Base-by-base conservation (phyloP, 805 yeast genomes). In the Cyberlindnera nakhonratchasimensis region DNA sequence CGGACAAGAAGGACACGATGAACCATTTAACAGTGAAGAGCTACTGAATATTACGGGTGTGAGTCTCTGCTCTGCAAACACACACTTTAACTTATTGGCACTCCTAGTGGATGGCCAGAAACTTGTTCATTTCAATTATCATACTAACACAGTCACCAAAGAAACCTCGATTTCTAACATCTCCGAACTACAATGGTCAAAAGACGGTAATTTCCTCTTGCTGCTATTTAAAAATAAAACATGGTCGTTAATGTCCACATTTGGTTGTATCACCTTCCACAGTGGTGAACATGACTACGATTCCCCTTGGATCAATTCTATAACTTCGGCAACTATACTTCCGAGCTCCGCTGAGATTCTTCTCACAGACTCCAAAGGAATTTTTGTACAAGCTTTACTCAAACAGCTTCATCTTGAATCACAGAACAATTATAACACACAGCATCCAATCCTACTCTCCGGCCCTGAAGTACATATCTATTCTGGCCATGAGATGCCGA, bases 211-310 rank as follows among this genome's bases (percentile, higher is more conserved):
- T 20, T 26, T 43, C 8, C 37, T 50, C n/a, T n/a, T 48, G 12
- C 37, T 57, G 2, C 33, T 55, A 3, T 52, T 41, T 22, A 17
- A 25, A 2, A 41, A 51, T 20, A 52, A 56, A 3, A 31, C 51
- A 1, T 61, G 65, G 65, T 44, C 50, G 4, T n/a, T 54, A 2
- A 42, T 50, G n/a, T 59, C 64, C 8, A 51, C 54, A 1, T 60
- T 53, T 43, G 65, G 64, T 6, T 42, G 52, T 23, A 50, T 49
- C 5, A 40, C 42, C 2, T 60, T 60, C 40, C 42, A 48, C 26
- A 42, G 45, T 30, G 37, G 28, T 7, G 37, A 40, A 33, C 47
- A 50, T 21, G 51, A 47, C 22, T 36, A 40, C 23, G 39, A 40
- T 8, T 47, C 51, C 2, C 16, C 39, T 2, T 47, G 51, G 51